phyloP scores from a whole-genome alignment of 2,329 filamentous ascomycete genomes.

The Tolypocladium capitatum region DNA sequence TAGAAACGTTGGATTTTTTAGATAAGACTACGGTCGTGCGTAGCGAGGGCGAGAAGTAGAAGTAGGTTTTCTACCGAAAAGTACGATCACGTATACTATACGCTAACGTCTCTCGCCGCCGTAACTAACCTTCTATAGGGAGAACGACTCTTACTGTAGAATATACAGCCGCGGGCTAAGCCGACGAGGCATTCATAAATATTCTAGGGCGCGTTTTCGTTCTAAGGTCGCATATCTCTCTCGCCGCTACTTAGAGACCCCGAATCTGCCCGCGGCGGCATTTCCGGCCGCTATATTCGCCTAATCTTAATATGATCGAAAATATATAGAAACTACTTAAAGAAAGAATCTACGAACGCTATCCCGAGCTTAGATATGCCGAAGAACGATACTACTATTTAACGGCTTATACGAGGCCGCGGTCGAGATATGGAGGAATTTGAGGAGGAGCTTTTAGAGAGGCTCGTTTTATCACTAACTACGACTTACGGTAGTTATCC shows the following conservation, averaged over 20 bases:
- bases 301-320: no score
- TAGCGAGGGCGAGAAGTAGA: background rate
- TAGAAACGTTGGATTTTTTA: background rate
- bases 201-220: conserved; percentile 4
- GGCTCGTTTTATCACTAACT: no score
- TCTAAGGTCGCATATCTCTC: background rate
- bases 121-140: conserved; percentile 1
- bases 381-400: no score
- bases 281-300: conserved; percentile 3
- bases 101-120: background rate
- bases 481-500: no score
- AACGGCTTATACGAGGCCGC: no score
- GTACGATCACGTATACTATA: no score
- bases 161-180: conserved; percentile 2
- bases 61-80: background rate
- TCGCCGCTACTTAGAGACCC: conserved; percentile 2
- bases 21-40: background rate
- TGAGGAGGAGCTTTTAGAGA: no score
- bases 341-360: no score
- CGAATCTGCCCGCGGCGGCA: background rate
- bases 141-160: background rate
- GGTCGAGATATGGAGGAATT: no score
- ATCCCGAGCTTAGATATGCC: no score
- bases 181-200: conserved; percentile 2
- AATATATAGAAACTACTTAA: no score